phyloP scores from a whole-genome alignment of 305 asterid genomes.

The Solanum hybrid region DNA sequence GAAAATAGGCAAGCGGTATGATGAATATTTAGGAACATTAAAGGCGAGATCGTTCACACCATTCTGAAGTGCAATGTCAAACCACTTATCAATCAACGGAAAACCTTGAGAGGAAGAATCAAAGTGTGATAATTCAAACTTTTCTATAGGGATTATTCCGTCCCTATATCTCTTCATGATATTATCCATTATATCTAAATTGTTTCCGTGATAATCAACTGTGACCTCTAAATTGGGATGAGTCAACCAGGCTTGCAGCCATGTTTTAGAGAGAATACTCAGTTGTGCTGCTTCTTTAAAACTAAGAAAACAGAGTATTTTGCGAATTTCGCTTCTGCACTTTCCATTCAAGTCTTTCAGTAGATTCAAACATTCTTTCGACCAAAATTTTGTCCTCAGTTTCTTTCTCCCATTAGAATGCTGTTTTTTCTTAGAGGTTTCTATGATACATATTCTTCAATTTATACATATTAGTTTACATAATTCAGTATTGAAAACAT shows the following conservation, averaged over 20 bases:
- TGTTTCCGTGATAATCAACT: background rate
- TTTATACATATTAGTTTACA: background rate
- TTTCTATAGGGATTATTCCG: background rate
- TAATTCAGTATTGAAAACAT: no score
- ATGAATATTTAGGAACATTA: background rate
- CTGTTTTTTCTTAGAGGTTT: background rate
- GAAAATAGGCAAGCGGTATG: background rate
- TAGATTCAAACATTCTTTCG: background rate
- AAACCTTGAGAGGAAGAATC: background rate
- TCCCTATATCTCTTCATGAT: background rate
- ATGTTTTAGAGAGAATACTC: background rate
- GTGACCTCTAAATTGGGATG: background rate
- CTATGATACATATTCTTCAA: background rate
- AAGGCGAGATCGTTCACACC: background rate
- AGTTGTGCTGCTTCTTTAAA: background rate
- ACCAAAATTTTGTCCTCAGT: background rate
- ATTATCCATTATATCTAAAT: background rate
- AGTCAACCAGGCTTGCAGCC: background rate
- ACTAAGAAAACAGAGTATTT: background rate
- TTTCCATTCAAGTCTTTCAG: background rate
- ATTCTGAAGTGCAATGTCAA: background rate
- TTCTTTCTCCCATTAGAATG: background rate
- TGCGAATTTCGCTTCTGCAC: background rate
- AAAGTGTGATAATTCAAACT: background rate
- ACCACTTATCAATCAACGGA: background rate